Base-by-base conservation (phyloP, 495 filamentous ascomycete genomes). In the Margaritispora aquatica region DNA sequence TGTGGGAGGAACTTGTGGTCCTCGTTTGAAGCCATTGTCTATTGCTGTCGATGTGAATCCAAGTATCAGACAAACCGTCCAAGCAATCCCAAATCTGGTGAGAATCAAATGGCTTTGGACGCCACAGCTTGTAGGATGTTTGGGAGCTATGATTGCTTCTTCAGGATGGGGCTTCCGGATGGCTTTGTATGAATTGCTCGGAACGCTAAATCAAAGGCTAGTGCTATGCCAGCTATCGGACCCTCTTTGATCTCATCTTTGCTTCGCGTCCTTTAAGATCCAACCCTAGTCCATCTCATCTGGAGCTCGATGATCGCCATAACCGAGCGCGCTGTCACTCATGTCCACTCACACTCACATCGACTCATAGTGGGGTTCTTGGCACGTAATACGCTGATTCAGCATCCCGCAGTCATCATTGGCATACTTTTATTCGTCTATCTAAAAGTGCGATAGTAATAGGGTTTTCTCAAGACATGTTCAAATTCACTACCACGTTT, bases 11-110 rank as follows among this genome's bases (percentile, higher is more conserved):
- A 61, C 21, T 61, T 29, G 24, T 53, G 58, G 8, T 51, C 23
- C 15, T 38, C 58, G 1, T 38, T 22, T 36, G 58, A 61, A 21
- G 58, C 26, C 58, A 61, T 61, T 19, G 29, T 59, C 10, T 10
- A 3, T 44, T 19, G 24, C 26, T 50, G 47, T 3, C 26, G 47
- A 9, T n/a, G 38, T 44, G 17, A 10, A n/a, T 44, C 38, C 38
- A 10, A n/a, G 4, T 3, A 17, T n/a, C n/a, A n/a, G n/a, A n/a
- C n/a, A n/a, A n/a, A n/a, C n/a, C n/a, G n/a, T n/a, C n/a, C n/a
- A n/a, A n/a, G n/a, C n/a, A n/a, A n/a, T n/a, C n/a, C n/a, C n/a
- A n/a, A n/a, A n/a, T n/a, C n/a, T n/a, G n/a, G n/a, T n/a, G n/a
- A n/a, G n/a, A n/a, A n/a, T n/a, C n/a, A n/a, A n/a, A n/a, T n/a